These are phyloP conservation scores for Martiniozyma asiatica DNA, from an alignment of 1,139 yeast genomes.

Conservation along the genomic window DNA sequence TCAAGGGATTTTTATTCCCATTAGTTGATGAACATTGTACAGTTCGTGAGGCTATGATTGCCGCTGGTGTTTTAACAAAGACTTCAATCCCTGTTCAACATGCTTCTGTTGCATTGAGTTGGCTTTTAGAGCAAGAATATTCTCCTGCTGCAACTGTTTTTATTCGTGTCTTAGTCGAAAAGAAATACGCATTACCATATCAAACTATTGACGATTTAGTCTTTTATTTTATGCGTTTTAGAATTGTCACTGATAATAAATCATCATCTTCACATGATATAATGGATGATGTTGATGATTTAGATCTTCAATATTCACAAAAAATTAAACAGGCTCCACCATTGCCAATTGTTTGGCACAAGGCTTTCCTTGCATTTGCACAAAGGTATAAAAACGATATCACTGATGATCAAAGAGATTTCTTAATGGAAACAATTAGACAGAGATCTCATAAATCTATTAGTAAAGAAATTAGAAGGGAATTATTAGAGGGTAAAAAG, in stretches of 20 bases:
- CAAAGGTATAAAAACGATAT: constrained; percentile 94
- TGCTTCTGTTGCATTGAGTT: constrained; percentile 88
- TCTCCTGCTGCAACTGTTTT: constrained; percentile 84
- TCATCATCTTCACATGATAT: constrained; percentile 16
- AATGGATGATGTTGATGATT: constrained; percentile 23
- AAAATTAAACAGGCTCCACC: constrained; percentile 35
- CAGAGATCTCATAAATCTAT: constrained; percentile 81
- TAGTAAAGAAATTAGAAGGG: constrained; percentile 92
- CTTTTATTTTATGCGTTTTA: constrained; percentile 87
- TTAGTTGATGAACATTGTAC: constrained; percentile 76
- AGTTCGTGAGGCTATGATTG: constrained; percentile 88
- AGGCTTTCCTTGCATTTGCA: constrained; percentile 85
- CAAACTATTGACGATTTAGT: constrained; percentile 92
- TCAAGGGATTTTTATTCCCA: constrained; percentile 91
- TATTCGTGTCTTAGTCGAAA: constrained; percentile 78
- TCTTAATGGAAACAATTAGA: constrained; percentile 79
- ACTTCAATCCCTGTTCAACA: constrained; percentile 90
- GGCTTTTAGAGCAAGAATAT: constrained; percentile 73
- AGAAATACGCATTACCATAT: constrained; percentile 92
- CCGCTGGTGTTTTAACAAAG: constrained; percentile 81
- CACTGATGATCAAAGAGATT: constrained; percentile 94
- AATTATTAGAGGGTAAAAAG: constrained; percentile 63
- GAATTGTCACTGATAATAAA: constrained; percentile 34
- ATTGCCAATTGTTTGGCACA: constrained; percentile 95
- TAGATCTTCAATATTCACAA: constrained; percentile 23